A percentile compares a stretch with the other conserved stretches of the same genome.
phyloP scores from a whole-genome alignment of 805 yeast genomes.

The Myxozyma geophila region DNA sequence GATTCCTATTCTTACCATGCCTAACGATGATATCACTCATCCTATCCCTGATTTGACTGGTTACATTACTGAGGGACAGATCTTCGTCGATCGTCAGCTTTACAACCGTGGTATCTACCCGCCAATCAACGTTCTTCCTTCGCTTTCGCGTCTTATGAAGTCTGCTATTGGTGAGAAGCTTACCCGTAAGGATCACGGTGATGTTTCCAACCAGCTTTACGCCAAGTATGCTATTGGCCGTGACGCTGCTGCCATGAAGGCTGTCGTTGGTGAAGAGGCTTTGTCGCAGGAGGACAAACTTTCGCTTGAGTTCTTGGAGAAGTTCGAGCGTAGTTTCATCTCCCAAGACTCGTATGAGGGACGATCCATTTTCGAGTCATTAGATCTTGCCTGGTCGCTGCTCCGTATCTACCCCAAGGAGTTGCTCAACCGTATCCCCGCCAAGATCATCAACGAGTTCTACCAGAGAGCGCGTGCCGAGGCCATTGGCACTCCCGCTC shows the following conservation, averaged over 20 bases:
- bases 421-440: constrained; percentile 96
- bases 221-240: constrained; percentile 99
- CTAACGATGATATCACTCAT: constrained; percentile 99
- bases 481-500: constrained; percentile 25
- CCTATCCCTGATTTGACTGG: constrained; percentile 99
- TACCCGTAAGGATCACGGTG: constrained; percentile 99
- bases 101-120: constrained; percentile 97
- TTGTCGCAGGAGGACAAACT: constrained; percentile 95
- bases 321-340: constrained; percentile 94
- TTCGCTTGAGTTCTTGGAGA: constrained; percentile 95
- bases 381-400: constrained; percentile 97
- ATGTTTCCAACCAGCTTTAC: constrained; percentile 96
- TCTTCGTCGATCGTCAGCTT: constrained; percentile 94
- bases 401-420: constrained; percentile 99
- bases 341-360: constrained; percentile 96
- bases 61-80: constrained; percentile 99
- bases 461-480: constrained; percentile 60
- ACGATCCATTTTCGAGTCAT: constrained; percentile 90
- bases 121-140: constrained; percentile 97
- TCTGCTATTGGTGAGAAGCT: constrained; percentile 99
- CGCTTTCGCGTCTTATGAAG: constrained; percentile 97
- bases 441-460: constrained; percentile 93
- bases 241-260: constrained; percentile 99
- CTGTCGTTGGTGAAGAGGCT: constrained; percentile 99
- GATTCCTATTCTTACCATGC: constrained; percentile 98